Evolutionary conservation across 1,284 basidiomycete genomes (phyloP).

Genomic region (Apiotrichum akiyoshidainum): DNA sequence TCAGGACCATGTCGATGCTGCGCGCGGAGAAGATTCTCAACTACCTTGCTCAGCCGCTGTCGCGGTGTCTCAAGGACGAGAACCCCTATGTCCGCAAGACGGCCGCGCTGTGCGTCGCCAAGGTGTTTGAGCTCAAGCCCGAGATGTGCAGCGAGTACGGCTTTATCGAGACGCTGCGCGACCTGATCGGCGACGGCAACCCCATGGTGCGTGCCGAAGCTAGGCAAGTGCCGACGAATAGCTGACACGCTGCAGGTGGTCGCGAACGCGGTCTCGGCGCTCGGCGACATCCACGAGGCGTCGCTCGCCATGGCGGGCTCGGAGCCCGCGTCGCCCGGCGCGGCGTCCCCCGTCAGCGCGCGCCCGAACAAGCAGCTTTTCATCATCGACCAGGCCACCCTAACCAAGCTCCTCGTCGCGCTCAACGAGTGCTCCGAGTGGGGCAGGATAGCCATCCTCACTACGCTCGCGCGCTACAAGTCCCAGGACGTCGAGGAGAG

Average conservation of each 20-base stretch:
- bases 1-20: conserved; percentile 95
- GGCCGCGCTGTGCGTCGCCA: conserved; percentile 89
- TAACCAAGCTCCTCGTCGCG: conserved; percentile 89
- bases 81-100: conserved; percentile 98
- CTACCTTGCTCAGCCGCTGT: conserved; percentile 90
- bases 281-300: conserved; percentile 84
- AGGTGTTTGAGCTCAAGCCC: conserved; percentile 94
- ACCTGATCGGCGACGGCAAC: conserved; percentile 73
- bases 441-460: conserved; percentile 91
- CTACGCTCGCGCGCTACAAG: conserved; percentile 77
- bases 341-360: conserved; percentile 54
- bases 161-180: conserved; percentile 79
- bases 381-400: conserved; percentile 71
- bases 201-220: conserved; percentile 70
- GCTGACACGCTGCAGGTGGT: conserved; percentile 60
- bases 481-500: conserved; percentile 86
- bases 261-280: conserved; percentile 92
- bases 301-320: conserved; percentile 33
- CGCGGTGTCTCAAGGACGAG: conserved; percentile 86
- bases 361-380: conserved; percentile 60
- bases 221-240: background rate
- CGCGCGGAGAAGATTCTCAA: conserved; percentile 99
- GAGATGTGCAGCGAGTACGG: conserved; percentile 92
- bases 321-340: conserved; percentile 30
- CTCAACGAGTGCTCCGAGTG: conserved; percentile 98